A percentile compares a stretch with the other conserved stretches of the same genome.
phyloP scores from a whole-genome alignment of 169 alveolate species.

The Plasmodium knowlesi region DNA sequence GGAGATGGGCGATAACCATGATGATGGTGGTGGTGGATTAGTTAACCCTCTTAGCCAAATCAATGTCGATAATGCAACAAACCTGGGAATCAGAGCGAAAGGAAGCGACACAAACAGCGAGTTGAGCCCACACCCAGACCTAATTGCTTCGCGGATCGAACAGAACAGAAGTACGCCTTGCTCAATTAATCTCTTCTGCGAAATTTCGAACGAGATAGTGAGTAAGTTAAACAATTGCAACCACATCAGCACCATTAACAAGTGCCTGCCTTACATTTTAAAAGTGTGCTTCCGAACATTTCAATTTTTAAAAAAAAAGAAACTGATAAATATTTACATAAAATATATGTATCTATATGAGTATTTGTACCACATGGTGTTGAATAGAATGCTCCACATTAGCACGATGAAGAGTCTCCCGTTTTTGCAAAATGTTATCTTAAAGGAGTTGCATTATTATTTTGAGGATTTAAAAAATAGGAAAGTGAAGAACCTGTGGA shows the following conservation, averaged over 20 bases:
- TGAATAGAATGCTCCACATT: conserved; percentile 56
- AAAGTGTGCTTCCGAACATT: conserved; percentile 11
- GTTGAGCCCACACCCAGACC: not conserved
- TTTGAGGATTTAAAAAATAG: conserved; percentile 50
- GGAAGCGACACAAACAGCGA: not conserved
- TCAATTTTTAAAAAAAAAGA: conserved; percentile 27
- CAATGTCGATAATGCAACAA: not conserved
- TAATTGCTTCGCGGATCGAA: not conserved
- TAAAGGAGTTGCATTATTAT: conserved; percentile 55
- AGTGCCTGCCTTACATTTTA: conserved; percentile 43
- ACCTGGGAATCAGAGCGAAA: not conserved
- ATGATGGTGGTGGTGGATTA: not conserved
- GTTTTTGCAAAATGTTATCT: conserved; percentile 55
- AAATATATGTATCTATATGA: conserved; percentile 70
- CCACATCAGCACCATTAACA: conserved; percentile 5
- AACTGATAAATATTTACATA: conserved; percentile 39
- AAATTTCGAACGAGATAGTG: conserved; percentile 34
- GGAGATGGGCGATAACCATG: not conserved
- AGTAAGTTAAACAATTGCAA: conserved; percentile 1
- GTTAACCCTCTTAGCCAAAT: not conserved
- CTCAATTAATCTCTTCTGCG: not conserved
- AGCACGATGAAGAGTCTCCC: conserved; percentile 52
- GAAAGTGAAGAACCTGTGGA: conserved; percentile 48
- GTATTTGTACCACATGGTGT: conserved; percentile 44
- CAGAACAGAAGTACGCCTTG: not conserved